Evolutionary conservation across 306 rosid genomes (phyloP), one percentile per base, ranked within the genome.

Genomic region (Trifolium fragiferum): DNA sequence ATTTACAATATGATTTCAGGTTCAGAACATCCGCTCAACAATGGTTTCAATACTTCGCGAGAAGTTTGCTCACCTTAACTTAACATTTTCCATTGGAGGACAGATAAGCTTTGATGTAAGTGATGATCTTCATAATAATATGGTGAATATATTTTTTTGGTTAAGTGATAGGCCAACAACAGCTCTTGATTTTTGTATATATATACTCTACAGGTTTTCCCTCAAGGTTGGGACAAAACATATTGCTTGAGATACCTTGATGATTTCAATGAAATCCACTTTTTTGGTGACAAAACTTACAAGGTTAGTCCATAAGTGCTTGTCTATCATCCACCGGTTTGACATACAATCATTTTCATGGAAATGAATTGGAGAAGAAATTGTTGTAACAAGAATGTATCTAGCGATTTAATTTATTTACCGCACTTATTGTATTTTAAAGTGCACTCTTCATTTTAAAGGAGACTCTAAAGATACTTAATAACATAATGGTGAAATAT

Each of bases 191-290:
- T 46, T 70, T 66, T n/a, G n/a, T 64, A 72, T 66, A 38, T 27
- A 50, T 27, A 0, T 64, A 35, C 82, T 64, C 19, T 44, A 38
- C 84, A 94, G 98, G 98, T 88, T 81, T 94, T 94, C 67, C 98
- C 98, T 67, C 92, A 87, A 86, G 98, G 98, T 76, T 94, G 98
- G 98, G 98, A 94, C 84, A 94, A 94, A 88, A 94, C 99, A 78
- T 94, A 88, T 84, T 90, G 96, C 92, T 73, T 94, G 83, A 90
- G 82, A 80, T 94, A 84, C 87, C 93, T 94, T 19, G 90, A 91
- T 32, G 89, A 67, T 38, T 94, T 90, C 83, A 78, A 72, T 82
- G 96, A 94, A 82, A 88, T 94, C 79, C 98, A 94, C 84, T 94
- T 94, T 88, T 94, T 94, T 62, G 98, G 98, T 57, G 98, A 94